phyloP scores from a whole-genome alignment of 2,329 filamentous ascomycete species.

The Cordyceps tenuipes region DNA sequence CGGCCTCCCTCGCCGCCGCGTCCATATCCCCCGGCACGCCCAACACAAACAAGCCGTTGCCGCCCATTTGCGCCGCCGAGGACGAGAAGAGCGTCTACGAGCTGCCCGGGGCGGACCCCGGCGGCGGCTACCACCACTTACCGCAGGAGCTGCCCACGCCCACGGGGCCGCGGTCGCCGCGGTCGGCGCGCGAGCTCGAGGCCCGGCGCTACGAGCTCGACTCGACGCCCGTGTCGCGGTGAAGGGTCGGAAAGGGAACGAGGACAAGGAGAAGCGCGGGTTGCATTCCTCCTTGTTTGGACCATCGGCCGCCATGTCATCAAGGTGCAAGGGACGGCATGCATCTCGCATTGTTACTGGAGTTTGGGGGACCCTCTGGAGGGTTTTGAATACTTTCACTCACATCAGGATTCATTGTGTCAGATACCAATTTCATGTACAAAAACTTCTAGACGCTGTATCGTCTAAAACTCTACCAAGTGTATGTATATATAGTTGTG shows the following conservation, averaged over 20 bases:
- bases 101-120: background rate
- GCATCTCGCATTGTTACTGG: background rate
- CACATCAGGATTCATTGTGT: background rate
- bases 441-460: constrained; percentile 1
- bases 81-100: background rate
- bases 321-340: background rate
- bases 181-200: background rate
- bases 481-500: background rate
- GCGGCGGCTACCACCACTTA: background rate
- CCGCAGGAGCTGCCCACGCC: constrained; percentile 10
- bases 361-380: background rate
- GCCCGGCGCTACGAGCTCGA: constrained; percentile 13
- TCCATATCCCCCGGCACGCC: background rate
- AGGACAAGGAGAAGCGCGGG: too few species aligned
- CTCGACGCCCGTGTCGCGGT: background rate
- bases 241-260: background rate
- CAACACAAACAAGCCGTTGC: background rate
- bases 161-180: constrained; percentile 5
- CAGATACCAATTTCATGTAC: constrained; percentile 9
- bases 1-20: background rate
- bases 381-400: background rate
- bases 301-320: background rate
- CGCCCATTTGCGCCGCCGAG: background rate
- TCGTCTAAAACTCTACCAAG: background rate
- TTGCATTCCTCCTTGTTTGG: too few species aligned